Evolutionary conservation across 176 grass and related monocot species (phyloP).

Genomic region (Ensete glaucum): DNA sequence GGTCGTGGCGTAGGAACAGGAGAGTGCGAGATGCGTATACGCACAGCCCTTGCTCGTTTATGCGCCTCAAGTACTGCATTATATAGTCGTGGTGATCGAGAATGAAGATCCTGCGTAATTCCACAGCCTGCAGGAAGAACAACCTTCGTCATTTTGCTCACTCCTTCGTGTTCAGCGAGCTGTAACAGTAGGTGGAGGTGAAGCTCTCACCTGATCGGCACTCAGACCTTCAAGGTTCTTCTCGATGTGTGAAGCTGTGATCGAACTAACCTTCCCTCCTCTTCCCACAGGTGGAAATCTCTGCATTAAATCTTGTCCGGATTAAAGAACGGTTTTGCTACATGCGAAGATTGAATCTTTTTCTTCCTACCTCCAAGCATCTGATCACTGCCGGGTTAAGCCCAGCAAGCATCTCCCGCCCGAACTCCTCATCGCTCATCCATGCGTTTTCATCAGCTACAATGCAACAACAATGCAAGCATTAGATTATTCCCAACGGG

Average conservation of each 20-base stretch:
- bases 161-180: not conserved
- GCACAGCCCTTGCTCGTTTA: slow-evolving; percentile 55
- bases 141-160: not conserved
- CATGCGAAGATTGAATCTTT: not conserved
- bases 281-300: slow-evolving; percentile 50
- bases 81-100: slow-evolving; percentile 95
- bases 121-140: slow-evolving; percentile 37
- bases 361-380: slow-evolving; percentile 38
- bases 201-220: slow-evolving; percentile 25
- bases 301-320: slow-evolving; percentile 17
- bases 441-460: slow-evolving; percentile 59
- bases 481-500: not conserved
- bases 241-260: slow-evolving; percentile 31
- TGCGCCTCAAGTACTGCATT: slow-evolving; percentile 66
- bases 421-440: slow-evolving; percentile 86
- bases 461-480: not conserved
- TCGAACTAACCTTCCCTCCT: slow-evolving; percentile 41
- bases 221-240: slow-evolving; percentile 36
- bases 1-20: slow-evolving; percentile 56
- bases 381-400: slow-evolving; percentile 68
- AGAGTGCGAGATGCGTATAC: slow-evolving; percentile 86
- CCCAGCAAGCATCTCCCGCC: slow-evolving; percentile 79
- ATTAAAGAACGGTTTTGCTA: not conserved
- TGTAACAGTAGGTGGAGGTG: not conserved
- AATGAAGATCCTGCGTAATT: slow-evolving; percentile 42